Evolutionary conservation across 2,329 filamentous ascomycete genomes (phyloP).

Genomic region (Pochonia chlamydosporia): DNA sequence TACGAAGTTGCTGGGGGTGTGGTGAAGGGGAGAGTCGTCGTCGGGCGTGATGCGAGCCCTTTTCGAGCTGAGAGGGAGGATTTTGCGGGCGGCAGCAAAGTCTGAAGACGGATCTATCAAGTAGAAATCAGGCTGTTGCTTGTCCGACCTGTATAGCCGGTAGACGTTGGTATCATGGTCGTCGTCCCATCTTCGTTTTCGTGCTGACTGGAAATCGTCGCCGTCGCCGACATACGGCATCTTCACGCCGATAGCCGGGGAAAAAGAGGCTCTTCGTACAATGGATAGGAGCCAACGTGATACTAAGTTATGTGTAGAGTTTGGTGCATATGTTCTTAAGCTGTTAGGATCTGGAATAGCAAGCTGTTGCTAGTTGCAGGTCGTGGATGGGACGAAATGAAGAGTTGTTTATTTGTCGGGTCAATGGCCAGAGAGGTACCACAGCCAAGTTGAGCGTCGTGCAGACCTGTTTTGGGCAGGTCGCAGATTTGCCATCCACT

Average conservation of each 20-base stretch:
- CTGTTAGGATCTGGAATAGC: too few relatives aligned
- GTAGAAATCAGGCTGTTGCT: constrained; percentile 18
- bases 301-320: not conserved
- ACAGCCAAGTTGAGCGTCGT: too few relatives aligned
- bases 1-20: constrained; percentile 11
- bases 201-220: constrained; percentile 21
- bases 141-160: constrained; percentile 18
- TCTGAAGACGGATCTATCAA: constrained; percentile 20
- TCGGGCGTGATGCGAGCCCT: constrained; percentile 20
- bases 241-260: constrained; percentile 10
- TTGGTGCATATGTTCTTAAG: not conserved
- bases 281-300: not conserved
- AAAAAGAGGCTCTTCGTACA: not conserved
- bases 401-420: too few relatives aligned
- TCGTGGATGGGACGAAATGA: too few relatives aligned
- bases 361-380: too few relatives aligned
- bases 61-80: constrained; percentile 23
- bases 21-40: constrained; percentile 17
- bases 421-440: too few relatives aligned
- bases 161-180: constrained; percentile 20
- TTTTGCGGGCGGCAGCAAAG: constrained; percentile 19
- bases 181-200: constrained; percentile 28
- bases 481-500: too few relatives aligned
- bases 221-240: constrained; percentile 29
- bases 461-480: too few relatives aligned